These are phyloP conservation scores for Agarophyton chilense DNA, from an alignment of 23 red algal species.

Conservation along the genomic window DNA sequence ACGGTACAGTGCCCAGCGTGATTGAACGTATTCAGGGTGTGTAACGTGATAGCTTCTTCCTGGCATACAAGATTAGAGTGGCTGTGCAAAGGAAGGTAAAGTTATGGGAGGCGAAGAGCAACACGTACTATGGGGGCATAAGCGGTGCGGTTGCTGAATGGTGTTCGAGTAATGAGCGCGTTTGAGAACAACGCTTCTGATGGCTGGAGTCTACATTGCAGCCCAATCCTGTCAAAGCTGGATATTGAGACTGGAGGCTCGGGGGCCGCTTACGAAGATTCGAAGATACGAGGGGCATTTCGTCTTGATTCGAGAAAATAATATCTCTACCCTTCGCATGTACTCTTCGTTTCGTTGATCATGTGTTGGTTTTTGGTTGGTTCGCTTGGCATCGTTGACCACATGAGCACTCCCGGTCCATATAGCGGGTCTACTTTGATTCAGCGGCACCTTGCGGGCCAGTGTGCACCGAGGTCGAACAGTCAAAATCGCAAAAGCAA, in stretches of 20 bases:
- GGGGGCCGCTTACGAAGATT: too few relatives aligned
- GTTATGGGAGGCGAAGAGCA: constrained; percentile 29
- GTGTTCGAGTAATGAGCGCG: not conserved
- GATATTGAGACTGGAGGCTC: not conserved
- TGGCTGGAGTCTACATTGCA: constrained; percentile 10
- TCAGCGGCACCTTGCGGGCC: too few relatives aligned
- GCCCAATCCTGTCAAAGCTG: not conserved
- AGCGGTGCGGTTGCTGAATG: constrained; percentile 39
- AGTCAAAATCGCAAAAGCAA: too few relatives aligned
- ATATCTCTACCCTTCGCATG: too few relatives aligned
- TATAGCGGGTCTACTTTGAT: too few relatives aligned
- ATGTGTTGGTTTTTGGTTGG: too few relatives aligned
- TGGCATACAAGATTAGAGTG: constrained; percentile 19
- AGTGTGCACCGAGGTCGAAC: too few relatives aligned
- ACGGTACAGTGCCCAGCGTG: constrained; percentile 42
- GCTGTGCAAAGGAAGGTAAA: constrained; percentile 18
- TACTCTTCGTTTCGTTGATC: too few relatives aligned
- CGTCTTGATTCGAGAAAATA: too few relatives aligned
- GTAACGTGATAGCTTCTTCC: constrained; percentile 50
- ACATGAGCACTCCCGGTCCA: too few relatives aligned
- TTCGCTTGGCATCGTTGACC: too few relatives aligned
- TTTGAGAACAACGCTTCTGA: not conserved
- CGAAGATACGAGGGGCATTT: too few relatives aligned
- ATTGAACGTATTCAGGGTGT: constrained; percentile 17
- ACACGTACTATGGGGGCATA: constrained; percentile 49